A percentile compares a stretch with the other conserved stretches of the same genome.
These are phyloP conservation scores for Gypsophila paniculata DNA, from an alignment of 179 eudicot species.

Conservation along the genomic window DNA sequence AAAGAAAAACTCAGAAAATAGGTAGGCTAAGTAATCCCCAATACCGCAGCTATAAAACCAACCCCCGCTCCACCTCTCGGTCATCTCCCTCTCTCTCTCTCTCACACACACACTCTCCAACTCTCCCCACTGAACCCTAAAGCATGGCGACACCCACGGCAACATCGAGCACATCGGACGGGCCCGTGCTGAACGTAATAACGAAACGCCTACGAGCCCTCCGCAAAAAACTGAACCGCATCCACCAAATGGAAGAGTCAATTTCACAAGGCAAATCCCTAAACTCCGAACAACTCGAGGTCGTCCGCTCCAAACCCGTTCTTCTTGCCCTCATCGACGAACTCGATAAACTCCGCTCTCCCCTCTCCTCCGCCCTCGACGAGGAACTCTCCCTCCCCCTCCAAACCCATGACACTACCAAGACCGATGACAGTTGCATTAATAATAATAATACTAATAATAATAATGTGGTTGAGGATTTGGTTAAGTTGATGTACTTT, in stretches of 20 bases:
- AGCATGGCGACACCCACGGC: conserved; percentile 34
- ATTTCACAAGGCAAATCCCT: conserved; percentile 58
- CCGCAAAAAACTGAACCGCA: conserved; percentile 71
- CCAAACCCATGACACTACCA: background rate
- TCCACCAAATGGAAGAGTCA: conserved; percentile 66
- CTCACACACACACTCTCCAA: too few relatives aligned
- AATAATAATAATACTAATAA: too few relatives aligned
- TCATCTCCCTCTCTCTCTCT: too few relatives aligned
- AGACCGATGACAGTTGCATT: background rate
- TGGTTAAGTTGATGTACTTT: conserved; percentile 64
- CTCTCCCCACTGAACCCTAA: conserved; percentile 5
- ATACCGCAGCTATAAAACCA: too few relatives aligned
- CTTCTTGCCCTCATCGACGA: conserved; percentile 58
- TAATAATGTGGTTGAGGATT: conserved; percentile 39
- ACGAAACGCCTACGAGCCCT: conserved; percentile 76
- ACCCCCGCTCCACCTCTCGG: too few relatives aligned
- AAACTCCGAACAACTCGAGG: conserved; percentile 72
- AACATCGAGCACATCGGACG: conserved; percentile 37
- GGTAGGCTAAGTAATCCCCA: too few relatives aligned
- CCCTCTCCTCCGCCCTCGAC: conserved; percentile 51
- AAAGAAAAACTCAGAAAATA: too few relatives aligned
- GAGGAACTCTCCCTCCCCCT: conserved; percentile 43
- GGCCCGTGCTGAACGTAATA: conserved; percentile 69
- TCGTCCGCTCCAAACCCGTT: conserved; percentile 54
- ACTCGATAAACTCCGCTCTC: conserved; percentile 71